phyloP scores from a whole-genome alignment of 192 early-diverging fungal genomes.

The Glomus cerebriforme region DNA sequence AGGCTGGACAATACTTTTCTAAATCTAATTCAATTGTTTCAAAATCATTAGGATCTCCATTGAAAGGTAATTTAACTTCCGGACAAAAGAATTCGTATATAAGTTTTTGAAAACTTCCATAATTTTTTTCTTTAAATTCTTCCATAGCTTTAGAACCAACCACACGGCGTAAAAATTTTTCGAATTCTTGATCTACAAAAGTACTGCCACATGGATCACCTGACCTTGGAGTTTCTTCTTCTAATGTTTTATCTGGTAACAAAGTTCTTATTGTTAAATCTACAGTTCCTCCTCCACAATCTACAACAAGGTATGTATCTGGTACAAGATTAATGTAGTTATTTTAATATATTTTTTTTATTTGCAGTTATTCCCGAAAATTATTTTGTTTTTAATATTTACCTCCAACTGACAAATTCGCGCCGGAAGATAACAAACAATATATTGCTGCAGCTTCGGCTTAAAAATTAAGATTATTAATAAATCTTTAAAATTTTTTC shows the following conservation, averaged over 20 bases:
- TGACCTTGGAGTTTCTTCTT: constrained; percentile 30
- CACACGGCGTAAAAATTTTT: background rate
- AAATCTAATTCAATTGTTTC: constrained; percentile 2
- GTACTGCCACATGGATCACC: constrained; percentile 14
- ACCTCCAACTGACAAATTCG: background rate
- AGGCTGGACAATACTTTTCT: constrained; percentile 2
- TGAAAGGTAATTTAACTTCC: constrained; percentile 12
- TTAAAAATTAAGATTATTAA: background rate
- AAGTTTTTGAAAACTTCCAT: constrained; percentile 20
- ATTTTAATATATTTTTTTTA: too few species aligned
- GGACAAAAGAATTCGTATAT: constrained; percentile 13
- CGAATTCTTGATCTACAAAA: constrained; percentile 23
- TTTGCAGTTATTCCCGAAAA: background rate
- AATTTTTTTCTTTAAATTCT: background rate
- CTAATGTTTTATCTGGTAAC: background rate
- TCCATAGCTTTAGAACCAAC: constrained; percentile 5
- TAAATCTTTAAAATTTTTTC: background rate
- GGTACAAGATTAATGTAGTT: background rate
- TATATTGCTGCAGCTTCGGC: background rate
- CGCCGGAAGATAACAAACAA: background rate
- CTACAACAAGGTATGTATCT: constrained; percentile 46
- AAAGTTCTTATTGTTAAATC: constrained; percentile 41
- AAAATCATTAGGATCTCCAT: background rate
- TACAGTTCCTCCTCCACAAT: constrained; percentile 52
- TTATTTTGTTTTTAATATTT: background rate